Evolutionary conservation across 352 stramenopile genomes (phyloP).

Genomic region (Vaucheria bursata): DNA sequence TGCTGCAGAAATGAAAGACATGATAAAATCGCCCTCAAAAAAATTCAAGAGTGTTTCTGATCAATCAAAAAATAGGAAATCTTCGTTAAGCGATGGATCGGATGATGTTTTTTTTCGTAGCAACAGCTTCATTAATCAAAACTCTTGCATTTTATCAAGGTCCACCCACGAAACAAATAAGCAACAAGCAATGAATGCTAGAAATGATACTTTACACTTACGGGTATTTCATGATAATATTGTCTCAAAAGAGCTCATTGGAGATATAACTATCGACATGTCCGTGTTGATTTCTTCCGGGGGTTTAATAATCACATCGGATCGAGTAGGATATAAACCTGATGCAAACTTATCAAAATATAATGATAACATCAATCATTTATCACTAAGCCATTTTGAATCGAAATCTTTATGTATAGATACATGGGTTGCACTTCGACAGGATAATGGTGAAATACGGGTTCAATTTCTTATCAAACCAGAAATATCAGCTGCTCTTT

Average conservation of each 20-base stretch:
- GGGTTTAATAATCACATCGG: constrained; percentile 16
- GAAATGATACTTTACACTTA: constrained; percentile 14
- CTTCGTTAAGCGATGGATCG: neutral
- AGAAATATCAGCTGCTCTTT: neutral
- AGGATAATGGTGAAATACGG: constrained; percentile 27
- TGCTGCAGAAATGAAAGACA: neutral
- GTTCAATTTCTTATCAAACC: constrained; percentile 29
- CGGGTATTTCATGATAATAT: constrained; percentile 30
- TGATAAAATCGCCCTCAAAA: neutral
- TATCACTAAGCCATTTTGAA: neutral
- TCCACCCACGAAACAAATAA: neutral
- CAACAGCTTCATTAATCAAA: neutral
- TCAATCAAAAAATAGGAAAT: neutral
- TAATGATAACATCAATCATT: no score
- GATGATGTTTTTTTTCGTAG: neutral
- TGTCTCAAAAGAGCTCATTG: constrained; percentile 40
- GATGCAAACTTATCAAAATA: no score
- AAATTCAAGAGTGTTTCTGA: neutral
- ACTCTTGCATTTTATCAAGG: neutral
- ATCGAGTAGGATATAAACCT: constrained; percentile 21
- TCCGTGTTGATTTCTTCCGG: constrained; percentile 16
- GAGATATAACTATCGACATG: constrained; percentile 36
- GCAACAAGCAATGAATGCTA: neutral
- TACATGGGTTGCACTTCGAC: constrained; percentile 36
- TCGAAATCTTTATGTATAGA: constrained; percentile 19